Base-by-base conservation (phyloP, 192 early-diverging fungal genomes). In the Chytriomyces hyalinus region DNA sequence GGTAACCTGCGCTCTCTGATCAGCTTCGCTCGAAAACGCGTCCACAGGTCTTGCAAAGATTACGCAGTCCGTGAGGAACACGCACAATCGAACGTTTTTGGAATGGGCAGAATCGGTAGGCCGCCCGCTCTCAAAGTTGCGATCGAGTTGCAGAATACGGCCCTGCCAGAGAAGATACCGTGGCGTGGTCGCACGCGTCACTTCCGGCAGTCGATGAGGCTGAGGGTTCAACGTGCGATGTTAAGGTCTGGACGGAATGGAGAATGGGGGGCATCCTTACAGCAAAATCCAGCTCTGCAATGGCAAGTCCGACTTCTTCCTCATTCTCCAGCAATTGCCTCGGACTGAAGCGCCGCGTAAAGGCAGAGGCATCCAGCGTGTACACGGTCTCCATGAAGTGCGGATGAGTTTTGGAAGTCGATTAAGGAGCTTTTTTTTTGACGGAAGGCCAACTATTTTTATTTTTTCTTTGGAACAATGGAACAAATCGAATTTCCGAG, bases 21-120 rank as follows among this genome's bases (percentile, higher is more conserved):
- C 45, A 9, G 10, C 6, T 13, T 62, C 71, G 5, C 44, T n/a
- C 6, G 57, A 11, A 44, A 73, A 73, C 8, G 6, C 8, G 6
- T 73, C 71, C 6, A 47, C 9, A 7, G 60, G 28, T 62, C 62
- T 73, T 15, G 71, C 71, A 17, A 73, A 10, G 7, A 73, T 45
- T 1, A 73, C 15, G 45, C 57, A 73, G 46, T 73, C 71, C 15
- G 71, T 46, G 9, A 73, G 26, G n/a, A 73, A 36, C 20, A 73
- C 60, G 28, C 45, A 15, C 15, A 49, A 43, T 48, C 53, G 28
- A 44, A 62, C 5, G 67, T 20, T 28, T 70, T 45, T 24, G 10
- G 50, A 26, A 24, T 57, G 50, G 26, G 57, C 6, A 45, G 20
- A 26, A 59, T 59, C 53, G 22, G 0, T 57, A 6, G 43, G 28